Evolutionary conservation across 1,139 yeast genomes (phyloP).

Genomic region (Yamadazyma epiphylla): DNA sequence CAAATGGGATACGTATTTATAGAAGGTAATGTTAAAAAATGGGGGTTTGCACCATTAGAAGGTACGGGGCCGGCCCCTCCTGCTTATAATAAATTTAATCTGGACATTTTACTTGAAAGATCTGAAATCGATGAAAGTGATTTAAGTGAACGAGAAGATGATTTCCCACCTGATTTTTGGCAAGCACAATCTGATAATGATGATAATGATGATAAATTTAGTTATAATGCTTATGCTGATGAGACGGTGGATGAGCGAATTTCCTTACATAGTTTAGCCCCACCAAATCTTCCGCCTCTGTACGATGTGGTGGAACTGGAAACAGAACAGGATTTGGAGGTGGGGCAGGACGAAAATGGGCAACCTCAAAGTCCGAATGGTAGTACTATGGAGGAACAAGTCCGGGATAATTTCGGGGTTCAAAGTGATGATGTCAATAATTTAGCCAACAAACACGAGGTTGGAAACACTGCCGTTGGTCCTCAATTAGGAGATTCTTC

Average conservation of each 20-base stretch:
- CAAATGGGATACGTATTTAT: slow-evolving; percentile 57
- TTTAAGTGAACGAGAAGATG: slow-evolving; percentile 41
- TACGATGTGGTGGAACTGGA: slow-evolving; percentile 19
- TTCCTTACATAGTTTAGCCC: slow-evolving; percentile 32
- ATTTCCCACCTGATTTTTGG: slow-evolving; percentile 58
- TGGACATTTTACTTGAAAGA: slow-evolving; percentile 51
- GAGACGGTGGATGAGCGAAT: slow-evolving; percentile 37
- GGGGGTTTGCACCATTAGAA: slow-evolving; percentile 64
- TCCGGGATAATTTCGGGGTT: too few relatives aligned
- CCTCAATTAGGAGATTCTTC: too few relatives aligned
- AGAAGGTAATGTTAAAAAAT: slow-evolving; percentile 57
- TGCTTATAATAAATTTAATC: slow-evolving; percentile 51
- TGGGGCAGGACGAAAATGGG: slow-evolving; percentile 9
- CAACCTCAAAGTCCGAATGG: slow-evolving; percentile 1
- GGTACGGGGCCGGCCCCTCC: slow-evolving; percentile 66
- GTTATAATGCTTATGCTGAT: slow-evolving; percentile 40
- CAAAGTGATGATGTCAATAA: too few relatives aligned
- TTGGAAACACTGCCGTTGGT: too few relatives aligned
- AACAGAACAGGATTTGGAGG: slow-evolving; percentile 10
- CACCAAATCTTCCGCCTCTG: slow-evolving; percentile 36
- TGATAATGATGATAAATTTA: slow-evolving; percentile 27
- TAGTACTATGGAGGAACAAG: too few relatives aligned
- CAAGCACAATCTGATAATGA: slow-evolving; percentile 23
- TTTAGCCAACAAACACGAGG: too few relatives aligned
- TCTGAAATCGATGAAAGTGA: slow-evolving; percentile 52